Conservation (phyloP, 192 early-diverging fungal genomes). For the Dimargaris cristalligena region DNA sequence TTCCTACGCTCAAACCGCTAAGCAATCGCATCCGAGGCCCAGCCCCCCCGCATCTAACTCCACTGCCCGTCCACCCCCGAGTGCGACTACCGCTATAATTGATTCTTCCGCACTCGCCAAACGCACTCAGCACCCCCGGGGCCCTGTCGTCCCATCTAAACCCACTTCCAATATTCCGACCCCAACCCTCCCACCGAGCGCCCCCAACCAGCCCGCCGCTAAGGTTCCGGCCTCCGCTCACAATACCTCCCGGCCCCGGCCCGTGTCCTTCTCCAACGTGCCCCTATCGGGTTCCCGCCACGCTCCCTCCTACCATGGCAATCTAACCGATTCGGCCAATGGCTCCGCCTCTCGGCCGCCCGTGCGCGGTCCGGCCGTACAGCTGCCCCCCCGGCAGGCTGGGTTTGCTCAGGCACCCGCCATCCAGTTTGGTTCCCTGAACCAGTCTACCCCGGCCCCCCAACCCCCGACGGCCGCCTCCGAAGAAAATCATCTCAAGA, state of each 20-base stretch:
- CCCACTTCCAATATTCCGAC: background rate
- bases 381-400: background rate
- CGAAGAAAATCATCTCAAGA: conserved; percentile 16
- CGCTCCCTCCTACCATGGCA: too few relatives aligned
- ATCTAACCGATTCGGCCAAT: too few relatives aligned
- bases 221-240: background rate
- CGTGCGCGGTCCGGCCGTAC: background rate
- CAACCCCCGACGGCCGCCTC: conserved; percentile 17
- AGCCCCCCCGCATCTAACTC: background rate
- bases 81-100: background rate
- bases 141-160: background rate
- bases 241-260: conserved; percentile 1
- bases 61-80: background rate
- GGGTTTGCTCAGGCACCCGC: conserved; percentile 12
- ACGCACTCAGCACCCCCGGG: background rate
- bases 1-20: conserved; percentile 5
- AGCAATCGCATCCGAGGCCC: background rate
- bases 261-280: background rate
- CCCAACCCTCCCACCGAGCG: background rate
- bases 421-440: conserved; percentile 33
- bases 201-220: too few relatives aligned
- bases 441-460: conserved; percentile 18
- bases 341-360: too few relatives aligned
- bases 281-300: background rate
- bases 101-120: background rate